Base-by-base conservation (phyloP, 371 early-diverging fungal genomes). In the Chytridium lagenaria region DNA sequence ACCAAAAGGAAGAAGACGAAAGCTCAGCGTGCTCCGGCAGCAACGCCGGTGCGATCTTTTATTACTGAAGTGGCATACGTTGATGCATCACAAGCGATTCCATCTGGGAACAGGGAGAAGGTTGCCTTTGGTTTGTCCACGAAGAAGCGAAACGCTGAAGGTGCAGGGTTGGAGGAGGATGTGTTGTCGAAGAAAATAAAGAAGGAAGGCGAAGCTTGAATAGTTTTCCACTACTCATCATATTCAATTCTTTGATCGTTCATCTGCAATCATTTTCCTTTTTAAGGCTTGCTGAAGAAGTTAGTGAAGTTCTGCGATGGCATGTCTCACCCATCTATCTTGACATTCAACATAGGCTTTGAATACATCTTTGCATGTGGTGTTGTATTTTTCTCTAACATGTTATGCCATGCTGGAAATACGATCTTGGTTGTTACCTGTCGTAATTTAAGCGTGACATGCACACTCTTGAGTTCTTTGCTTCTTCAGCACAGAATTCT, bases 111-210 rank as follows among this genome's bases (percentile, higher is more conserved):
- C 57, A 55, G 79, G 2, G 78, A 77, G 50, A 78, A 75, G 71
- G 73, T 79, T 37, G 68, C 75, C 26, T 76, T 81, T 52, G 79
- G 77, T 28, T 44, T 78, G 38, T 22, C 73, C 26, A 39, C 69
- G n/a, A 57, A 37, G 69, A 73, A 66, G 36, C 31, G 61, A 10
- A 52, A 12, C 23, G 55, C 55, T 5, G 55, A 52, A 5, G 23
- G 23, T 52, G 55, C 55, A 52, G 55, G 55, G 5, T 52, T 52
- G 7, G 55, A 52, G n/a, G 55, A 52, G 5, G 55, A n/a, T 10
- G 12, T 26, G 5, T 5, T 52, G 5, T 12, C 55, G 26, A 52
- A 52, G 55, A 52, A 52, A 52, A 19, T 19, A 12, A 7, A 44
- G 7, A 44, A n/a, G n/a, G n/a, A n/a, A n/a, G n/a, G n/a, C n/a